Conservation (phyloP, 2,329 filamentous ascomycete genomes). For the Aspergillus vadensis region DNA sequence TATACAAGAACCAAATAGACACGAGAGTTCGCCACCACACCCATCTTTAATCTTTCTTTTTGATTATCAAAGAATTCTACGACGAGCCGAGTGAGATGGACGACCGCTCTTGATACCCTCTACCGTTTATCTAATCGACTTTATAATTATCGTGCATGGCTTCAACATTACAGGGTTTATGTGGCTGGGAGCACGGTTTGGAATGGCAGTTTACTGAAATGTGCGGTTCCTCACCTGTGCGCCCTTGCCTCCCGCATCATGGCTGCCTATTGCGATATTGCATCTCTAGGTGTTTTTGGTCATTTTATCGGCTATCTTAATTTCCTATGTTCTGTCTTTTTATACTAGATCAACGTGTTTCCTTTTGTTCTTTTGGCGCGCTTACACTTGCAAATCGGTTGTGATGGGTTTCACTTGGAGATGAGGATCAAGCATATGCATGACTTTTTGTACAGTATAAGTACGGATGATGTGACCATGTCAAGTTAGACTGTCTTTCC, state of each 20-base stretch:
- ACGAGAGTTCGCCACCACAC: conserved; percentile 17
- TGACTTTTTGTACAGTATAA: conserved; percentile 24
- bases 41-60: conserved; percentile 15
- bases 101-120: conserved; percentile 37
- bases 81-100: conserved; percentile 22
- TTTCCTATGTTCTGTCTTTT: conserved; percentile 4
- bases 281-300: conserved; percentile 23
- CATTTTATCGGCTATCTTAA: conserved; percentile 6
- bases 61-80: conserved; percentile 18
- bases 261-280: conserved; percentile 13
- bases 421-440: conserved; percentile 13
- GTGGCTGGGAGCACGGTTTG: conserved; percentile 5
- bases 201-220: conserved; percentile 1
- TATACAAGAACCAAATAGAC: conserved; percentile 13
- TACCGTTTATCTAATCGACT: conserved; percentile 21
- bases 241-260: not conserved
- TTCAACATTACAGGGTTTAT: conserved; percentile 10
- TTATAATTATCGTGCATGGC: conserved; percentile 17
- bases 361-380: conserved; percentile 10
- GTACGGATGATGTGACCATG: conserved; percentile 27
- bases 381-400: conserved; percentile 19
- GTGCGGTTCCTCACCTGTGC: not conserved
- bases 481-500: conserved; percentile 20
- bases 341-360: conserved; percentile 9
- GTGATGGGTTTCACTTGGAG: not conserved